A percentile compares a stretch with the other conserved stretches of the same genome.
Conservation (phyloP, 768 basidiomycete species). For the Chiua virens region DNA sequence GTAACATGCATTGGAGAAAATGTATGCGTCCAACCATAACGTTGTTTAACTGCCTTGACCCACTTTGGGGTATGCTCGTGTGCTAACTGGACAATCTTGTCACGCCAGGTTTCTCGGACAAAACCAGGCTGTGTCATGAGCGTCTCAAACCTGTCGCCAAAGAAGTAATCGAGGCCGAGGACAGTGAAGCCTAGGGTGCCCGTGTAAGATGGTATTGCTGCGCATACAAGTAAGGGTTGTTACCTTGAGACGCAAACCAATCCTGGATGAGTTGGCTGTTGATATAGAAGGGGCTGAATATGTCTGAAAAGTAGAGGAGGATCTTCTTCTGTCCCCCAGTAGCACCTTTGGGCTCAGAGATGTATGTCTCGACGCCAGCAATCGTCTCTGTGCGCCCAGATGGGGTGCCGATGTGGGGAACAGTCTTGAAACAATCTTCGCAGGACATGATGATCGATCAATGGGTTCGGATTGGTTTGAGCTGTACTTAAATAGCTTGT, state of each 20-base stretch:
- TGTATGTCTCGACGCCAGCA: conserved; percentile 49
- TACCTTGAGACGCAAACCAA: conserved; percentile 62
- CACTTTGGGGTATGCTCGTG: conserved; percentile 45
- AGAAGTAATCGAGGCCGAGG: conserved; percentile 62
- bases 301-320: conserved; percentile 58
- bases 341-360: conserved; percentile 44
- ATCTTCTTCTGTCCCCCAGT: conserved; percentile 38
- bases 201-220: neutral
- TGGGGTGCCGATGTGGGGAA: conserved; percentile 52
- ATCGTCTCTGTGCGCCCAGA: conserved; percentile 35
- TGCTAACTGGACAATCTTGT: conserved; percentile 36
- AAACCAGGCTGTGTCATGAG: conserved; percentile 39
- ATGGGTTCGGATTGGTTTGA: too few species aligned
- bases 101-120: conserved; percentile 44
- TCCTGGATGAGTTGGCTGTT: conserved; percentile 64
- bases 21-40: conserved; percentile 39
- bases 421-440: conserved; percentile 52
- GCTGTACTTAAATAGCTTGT: too few species aligned
- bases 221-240: neutral
- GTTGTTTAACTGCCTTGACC: conserved; percentile 49
- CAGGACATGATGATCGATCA: conserved; percentile 33
- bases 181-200: conserved; percentile 50
- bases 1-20: too few species aligned
- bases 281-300: conserved; percentile 57
- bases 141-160: conserved; percentile 51